Evolutionary conservation across 371 early-diverging fungal genomes (phyloP).

Genomic region (Thermomucor indicae-seudaticae): DNA sequence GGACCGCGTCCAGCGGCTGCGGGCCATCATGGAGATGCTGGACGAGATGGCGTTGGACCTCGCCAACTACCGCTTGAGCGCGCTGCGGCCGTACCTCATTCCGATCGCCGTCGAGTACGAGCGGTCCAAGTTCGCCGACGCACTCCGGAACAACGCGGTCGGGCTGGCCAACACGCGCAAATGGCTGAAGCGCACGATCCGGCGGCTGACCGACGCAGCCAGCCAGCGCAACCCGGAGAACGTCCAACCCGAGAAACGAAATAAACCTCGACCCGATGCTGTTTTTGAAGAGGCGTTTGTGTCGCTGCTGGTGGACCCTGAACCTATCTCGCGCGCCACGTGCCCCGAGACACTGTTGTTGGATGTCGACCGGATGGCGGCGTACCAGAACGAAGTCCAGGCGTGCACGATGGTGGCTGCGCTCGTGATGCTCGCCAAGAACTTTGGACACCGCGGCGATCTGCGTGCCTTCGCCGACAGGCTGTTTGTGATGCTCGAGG

Average conservation of each 20-base stretch:
- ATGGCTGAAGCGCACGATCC: conserved; percentile 51
- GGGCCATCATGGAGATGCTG: conserved; percentile 47
- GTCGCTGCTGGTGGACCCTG: conserved; percentile 40
- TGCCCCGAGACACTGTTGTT: conserved; percentile 70
- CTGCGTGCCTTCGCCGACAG: conserved; percentile 37
- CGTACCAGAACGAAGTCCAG: conserved; percentile 66
- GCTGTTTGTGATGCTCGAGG: conserved; percentile 52
- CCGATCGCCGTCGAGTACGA: conserved; percentile 72
- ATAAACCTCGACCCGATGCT: conserved; percentile 1
- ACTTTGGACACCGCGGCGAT: conserved; percentile 28
- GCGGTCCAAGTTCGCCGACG: conserved; percentile 55
- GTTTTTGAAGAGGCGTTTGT: conserved; percentile 66
- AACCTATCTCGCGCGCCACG: conserved; percentile 4
- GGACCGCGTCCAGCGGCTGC: conserved; percentile 36
- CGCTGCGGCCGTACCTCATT: conserved; percentile 60
- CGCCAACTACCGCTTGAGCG: conserved; percentile 62
- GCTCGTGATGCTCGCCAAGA: conserved; percentile 65
- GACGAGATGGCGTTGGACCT: conserved; percentile 75
- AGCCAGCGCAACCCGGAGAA: conserved; percentile 63
- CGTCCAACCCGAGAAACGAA: conserved; percentile 37
- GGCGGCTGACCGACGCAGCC: conserved; percentile 30
- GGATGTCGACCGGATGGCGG: conserved; percentile 58
- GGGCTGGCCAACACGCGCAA: conserved; percentile 44
- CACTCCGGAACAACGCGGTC: conserved; percentile 29
- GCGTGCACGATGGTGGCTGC: conserved; percentile 63